A percentile compares a stretch with the other conserved stretches of the same genome.
phyloP scores from a whole-genome alignment of 2,329 filamentous ascomycete species.

The Blastomyces parvus region DNA sequence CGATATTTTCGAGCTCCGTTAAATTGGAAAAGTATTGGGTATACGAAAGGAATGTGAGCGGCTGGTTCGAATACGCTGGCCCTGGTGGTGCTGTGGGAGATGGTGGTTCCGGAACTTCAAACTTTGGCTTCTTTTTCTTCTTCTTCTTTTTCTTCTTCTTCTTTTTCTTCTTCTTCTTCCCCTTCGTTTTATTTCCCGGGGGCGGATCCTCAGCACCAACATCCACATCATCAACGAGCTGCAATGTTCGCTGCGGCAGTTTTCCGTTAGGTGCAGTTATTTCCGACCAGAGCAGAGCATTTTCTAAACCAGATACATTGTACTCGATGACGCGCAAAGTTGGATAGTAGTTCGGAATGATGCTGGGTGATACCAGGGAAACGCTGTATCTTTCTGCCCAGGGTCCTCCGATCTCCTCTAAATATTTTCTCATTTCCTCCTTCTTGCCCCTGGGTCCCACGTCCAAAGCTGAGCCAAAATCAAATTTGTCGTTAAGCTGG shows the following conservation, averaged over 20 bases:
- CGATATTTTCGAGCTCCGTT: conserved; percentile 75
- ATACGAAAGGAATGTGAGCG: conserved; percentile 68
- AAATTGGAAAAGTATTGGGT: conserved; percentile 91
- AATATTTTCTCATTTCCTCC: conserved; percentile 43
- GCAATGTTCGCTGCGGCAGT: not conserved
- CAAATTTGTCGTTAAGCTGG: conserved; percentile 14
- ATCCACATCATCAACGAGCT: not conserved
- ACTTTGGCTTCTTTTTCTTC: conserved; percentile 44
- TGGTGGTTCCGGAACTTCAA: conserved; percentile 61
- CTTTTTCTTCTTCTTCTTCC: conserved; percentile 24
- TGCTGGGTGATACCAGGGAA: conserved; percentile 69
- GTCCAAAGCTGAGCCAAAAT: conserved; percentile 26
- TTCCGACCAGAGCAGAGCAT: conserved; percentile 32
- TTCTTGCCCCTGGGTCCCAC: conserved; percentile 40
- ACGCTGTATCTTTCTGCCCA: conserved; percentile 80
- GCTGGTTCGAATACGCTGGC: conserved; percentile 80
- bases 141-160: conserved; percentile 41
- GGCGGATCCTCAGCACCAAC: not conserved
- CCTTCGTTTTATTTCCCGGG: not conserved
- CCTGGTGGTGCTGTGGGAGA: conserved; percentile 65
- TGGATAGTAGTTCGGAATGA: conserved; percentile 89
- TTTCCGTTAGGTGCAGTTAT: not conserved
- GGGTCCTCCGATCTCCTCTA: conserved; percentile 63
- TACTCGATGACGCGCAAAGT: conserved; percentile 87
- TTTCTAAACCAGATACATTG: conserved; percentile 71